Evolutionary conservation across 768 basidiomycete genomes (phyloP), one percentile per base, ranked within the genome.

Genomic region (Leucocoprinus leucothites): DNA sequence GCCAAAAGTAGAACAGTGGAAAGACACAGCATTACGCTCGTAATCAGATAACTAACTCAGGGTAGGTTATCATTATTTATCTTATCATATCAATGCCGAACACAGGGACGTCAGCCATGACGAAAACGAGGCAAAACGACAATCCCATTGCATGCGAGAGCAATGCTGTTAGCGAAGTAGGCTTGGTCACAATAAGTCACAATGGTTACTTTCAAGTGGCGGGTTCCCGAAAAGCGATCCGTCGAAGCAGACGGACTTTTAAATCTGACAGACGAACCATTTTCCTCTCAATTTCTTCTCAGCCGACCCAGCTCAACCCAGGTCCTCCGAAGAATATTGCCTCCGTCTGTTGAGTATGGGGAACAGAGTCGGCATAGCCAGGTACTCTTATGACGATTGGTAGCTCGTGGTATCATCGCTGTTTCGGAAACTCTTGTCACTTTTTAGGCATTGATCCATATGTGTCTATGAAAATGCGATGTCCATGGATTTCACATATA

Each of bases 201-300:
- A 31, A 48, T 35, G 47, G 47, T 19, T 21, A 19, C 9, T 34
- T 34, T 21, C 18, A 9, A 2, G n/a, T 13, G 19, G 31, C 31
- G 31, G 31, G 31, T 31, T 31, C 31, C 11, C 31, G 6, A 31
- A n/a, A 31, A 5, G 31, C 31, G 31, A 11, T 11, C 6, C 21
- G 28, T n/a, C 7, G 47, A 48, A 31, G 31, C 31, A 5, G 31
- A 31, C 31, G 31, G 31, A 31, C 31, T 31, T 31, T 31, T 5
- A 31, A 31, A 31, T 31, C 18, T 43, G 31, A 26, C 21, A 51
- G 31, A 51, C 40, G 50, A 51, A 51, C 50, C 50, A 28, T 21
- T 31, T 31, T 11, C 14, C 40, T 31, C 22, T n/a, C 26, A 13
- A 22, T 19, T 18, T 42, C 25, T 36, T 28, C 19, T 16, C 16